Base-by-base conservation (phyloP, 345 rosid genomes). In the Alliaria petiolata region DNA sequence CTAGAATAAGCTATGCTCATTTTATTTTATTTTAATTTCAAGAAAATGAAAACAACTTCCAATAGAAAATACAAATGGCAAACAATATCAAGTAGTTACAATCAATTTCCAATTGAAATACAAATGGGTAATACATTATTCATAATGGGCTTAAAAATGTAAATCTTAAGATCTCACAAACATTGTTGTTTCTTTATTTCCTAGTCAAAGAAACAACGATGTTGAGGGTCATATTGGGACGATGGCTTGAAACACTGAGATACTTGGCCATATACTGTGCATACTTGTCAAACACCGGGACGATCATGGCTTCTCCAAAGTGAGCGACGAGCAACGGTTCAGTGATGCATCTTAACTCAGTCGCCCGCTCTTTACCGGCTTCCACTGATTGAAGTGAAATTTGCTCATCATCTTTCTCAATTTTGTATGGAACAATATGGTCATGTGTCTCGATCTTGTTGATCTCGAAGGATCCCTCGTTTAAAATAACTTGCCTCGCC, bases 261-360 rank as follows among this genome's bases (percentile, higher is more conserved):
- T 60, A 71, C 20, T 53, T 62, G 15, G 64, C 55, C 38, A 44
- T 25, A 7, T 72, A 25, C 71, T 67, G 20, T 51, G 63, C 54
- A 39, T 80, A 89, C 58, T 81, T 75, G 10, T 9, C 13, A 30
- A 87, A 85, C 10, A 79, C 60, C 11, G 51, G 82, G 3, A 79
- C 80, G 7, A 83, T 65, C 53, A 75, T 53, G 1, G 8, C 64
- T 40, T 77, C 82, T 7, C 81, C 84, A 26, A 85, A 85, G 39
- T 85, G 93, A 40, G 70, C 77, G 15, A 78, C 60, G 4, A 85
- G 82, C 74, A 87, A 35, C 0, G 93, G 90, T 66, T 88, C 88
- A 8, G 5, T 66, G 64, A 77, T 82, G n/a, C 86, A 81, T 75
- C 93, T 85, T 36, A 80, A 62, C 66, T 79, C 71, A 45, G 11